Conservation (phyloP, 306 rosid species). For the Hippophae tibetana region DNA sequence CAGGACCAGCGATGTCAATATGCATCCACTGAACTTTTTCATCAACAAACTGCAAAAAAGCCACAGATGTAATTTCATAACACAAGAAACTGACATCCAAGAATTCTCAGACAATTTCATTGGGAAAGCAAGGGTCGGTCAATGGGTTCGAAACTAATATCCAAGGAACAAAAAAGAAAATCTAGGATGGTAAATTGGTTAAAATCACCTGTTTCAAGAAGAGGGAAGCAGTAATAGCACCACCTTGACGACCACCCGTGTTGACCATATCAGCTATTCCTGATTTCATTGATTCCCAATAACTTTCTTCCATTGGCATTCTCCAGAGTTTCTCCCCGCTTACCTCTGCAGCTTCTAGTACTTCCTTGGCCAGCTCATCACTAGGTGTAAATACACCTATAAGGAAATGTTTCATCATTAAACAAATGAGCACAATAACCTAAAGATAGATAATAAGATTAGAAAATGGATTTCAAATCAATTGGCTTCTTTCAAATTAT, state of each 20-base stretch:
- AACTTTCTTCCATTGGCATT: constrained; percentile 92
- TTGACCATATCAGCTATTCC: constrained; percentile 96
- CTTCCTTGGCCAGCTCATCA: constrained; percentile 90
- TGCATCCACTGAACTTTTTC: constrained; percentile 98
- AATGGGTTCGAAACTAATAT: not conserved
- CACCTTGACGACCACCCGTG: constrained; percentile 79
- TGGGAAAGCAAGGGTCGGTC: not conserved
- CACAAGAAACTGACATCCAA: not conserved
- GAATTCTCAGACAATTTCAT: not conserved
- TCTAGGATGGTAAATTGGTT: constrained; percentile 1
- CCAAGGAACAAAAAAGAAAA: not conserved
- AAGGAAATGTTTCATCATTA: constrained; percentile 16
- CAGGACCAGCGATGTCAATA: constrained; percentile 93
- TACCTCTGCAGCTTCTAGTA: constrained; percentile 62
- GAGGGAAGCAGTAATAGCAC: constrained; percentile 87
- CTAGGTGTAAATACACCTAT: constrained; percentile 85
- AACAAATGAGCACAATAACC: not conserved
- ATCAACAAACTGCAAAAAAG: constrained; percentile 69
- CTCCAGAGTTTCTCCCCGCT: constrained; percentile 97
- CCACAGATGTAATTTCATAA: not conserved
- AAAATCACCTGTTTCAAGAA: constrained; percentile 78
- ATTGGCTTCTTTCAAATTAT: too few species aligned
- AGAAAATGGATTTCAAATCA: too few species aligned
- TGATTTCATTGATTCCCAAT: constrained; percentile 96
- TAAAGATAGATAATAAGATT: too few species aligned